Base-by-base conservation (phyloP, 1,139 yeast genomes). In the Suhomyces panamericanus region DNA sequence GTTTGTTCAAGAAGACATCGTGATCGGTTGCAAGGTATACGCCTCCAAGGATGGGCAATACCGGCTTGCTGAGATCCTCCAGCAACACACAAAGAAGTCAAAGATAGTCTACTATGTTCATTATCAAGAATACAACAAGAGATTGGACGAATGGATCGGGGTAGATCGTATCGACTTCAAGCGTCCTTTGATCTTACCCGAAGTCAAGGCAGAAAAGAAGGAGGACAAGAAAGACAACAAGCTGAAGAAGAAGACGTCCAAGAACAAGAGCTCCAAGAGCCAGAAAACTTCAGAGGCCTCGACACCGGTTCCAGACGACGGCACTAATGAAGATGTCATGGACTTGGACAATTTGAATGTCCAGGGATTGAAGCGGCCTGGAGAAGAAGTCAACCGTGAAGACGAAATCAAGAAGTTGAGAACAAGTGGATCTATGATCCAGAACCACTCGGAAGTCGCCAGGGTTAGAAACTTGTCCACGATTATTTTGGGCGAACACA, bases 361-460 rank as follows among this genome's bases (percentile, higher is more conserved):
- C 9, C 95, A 90, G 64, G 95, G 96, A 32, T 61, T 84, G 28
- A 77, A 75, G 43, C 66, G 81, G 44, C 81, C 81, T 14, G 84
- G 83, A 3, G 90, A 85, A 54, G 88, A 83, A 48, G 78, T 87
- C 32, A 81, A 86, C 38, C 72, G 96, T 47, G 97, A 89, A 56
- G 96, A 90, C 52, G 99, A 93, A 64, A 87, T 93, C 53, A 90
- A 91, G 58, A 89, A 89, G 62, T 75, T 95, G 49, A 75, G 99
- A 55, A 90, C 96, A 0, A 77, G 95, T 24, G 99, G 99, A 2
- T 91, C 98, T 1, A 93, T 95, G 99, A 87, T 95, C 7, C 99
- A 95, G 64, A 77, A 76, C 52, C 86, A 87, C 54, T 85, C 83
- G 60, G 99, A 93, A 60, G 89, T 93, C 22, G 90, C 98, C 0